Evolutionary conservation across 176 grass and related monocot species (phyloP), one percentile per base, ranked within the genome.

Genomic region (Zizania latifolia): DNA sequence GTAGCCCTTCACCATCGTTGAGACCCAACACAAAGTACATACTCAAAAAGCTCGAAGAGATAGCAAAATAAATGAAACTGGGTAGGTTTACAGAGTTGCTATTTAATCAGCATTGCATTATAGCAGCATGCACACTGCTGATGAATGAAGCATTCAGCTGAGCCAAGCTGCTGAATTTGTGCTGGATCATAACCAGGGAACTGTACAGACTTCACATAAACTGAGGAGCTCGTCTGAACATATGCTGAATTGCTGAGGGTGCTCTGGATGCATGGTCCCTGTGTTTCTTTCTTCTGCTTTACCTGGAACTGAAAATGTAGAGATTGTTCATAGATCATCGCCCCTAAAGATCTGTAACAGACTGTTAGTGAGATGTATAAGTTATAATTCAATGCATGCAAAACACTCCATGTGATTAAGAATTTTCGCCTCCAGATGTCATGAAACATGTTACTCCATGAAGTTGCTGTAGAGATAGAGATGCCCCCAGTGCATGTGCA

Each of bases 1-100:
- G 88, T 6, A 85, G 84, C 72, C 91, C 91, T 53, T 90, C 91
- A n/a, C 91, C 91, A 16, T 83, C 88, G 41, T 44, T 94, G 65
- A 86, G 91, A 67, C 91, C 91, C 8, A 86, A 29, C 83, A 83
- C 83, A 1, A 94, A 85, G 88, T 11, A 34, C 4, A 62, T 94
- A 26, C 46, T 94, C 58, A 77, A 80, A 51, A 90, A 62, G 85
- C 88, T 94, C 0, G 85, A 90, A 62, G 85, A 86, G 66, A 88
- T 94, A 15, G 77, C 81, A 10, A 83, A 65, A 82, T 93, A 36
- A 57, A 41, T 38, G 15, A 8, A 22, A 8, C 31, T 28, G 40
- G 74, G 43, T 30, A 53, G 74, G 58, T 41, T 55, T 73, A 23
- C 38, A 48, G 5, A 9, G 48, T 65, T 72, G 75, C 59, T 65